Evolutionary conservation across 768 basidiomycete genomes (phyloP).

Genomic region (Naganishia vaughanmartiniae): DNA sequence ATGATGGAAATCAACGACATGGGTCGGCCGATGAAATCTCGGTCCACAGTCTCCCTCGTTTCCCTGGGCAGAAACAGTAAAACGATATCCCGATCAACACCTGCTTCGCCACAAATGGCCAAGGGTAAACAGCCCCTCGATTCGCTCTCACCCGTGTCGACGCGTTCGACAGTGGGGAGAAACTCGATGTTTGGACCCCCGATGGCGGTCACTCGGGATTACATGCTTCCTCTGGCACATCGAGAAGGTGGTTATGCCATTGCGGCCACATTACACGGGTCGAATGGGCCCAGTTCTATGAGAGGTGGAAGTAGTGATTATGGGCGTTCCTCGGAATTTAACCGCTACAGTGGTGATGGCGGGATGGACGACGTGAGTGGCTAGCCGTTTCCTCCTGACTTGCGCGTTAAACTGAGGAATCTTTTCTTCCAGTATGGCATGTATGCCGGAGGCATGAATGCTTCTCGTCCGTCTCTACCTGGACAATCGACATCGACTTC

Average conservation of each 20-base stretch:
- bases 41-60: constrained; percentile 23
- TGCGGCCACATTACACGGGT: constrained; percentile 44
- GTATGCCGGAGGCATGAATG: constrained; percentile 20
- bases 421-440: neutral
- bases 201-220: constrained; percentile 37
- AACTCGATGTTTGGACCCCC: constrained; percentile 10
- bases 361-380: constrained; percentile 42
- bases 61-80: constrained; percentile 16
- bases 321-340: constrained; percentile 31
- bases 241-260: constrained; percentile 52
- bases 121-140: constrained; percentile 5
- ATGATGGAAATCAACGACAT: constrained; percentile 7
- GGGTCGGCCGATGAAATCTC: constrained; percentile 18
- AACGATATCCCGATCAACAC: constrained; percentile 21
- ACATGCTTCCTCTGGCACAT: constrained; percentile 43
- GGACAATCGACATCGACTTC: constrained; percentile 26
- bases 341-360: constrained; percentile 47
- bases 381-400: neutral
- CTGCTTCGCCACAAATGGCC: constrained; percentile 11
- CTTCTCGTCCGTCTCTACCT: constrained; percentile 27
- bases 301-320: constrained; percentile 29
- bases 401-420: neutral
- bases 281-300: constrained; percentile 31
- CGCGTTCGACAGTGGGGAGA: constrained; percentile 13
- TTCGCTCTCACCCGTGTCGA: constrained; percentile 25